phyloP scores from a whole-genome alignment of 2,329 filamentous ascomycete species.

The Davidsoniella eucalypti region DNA sequence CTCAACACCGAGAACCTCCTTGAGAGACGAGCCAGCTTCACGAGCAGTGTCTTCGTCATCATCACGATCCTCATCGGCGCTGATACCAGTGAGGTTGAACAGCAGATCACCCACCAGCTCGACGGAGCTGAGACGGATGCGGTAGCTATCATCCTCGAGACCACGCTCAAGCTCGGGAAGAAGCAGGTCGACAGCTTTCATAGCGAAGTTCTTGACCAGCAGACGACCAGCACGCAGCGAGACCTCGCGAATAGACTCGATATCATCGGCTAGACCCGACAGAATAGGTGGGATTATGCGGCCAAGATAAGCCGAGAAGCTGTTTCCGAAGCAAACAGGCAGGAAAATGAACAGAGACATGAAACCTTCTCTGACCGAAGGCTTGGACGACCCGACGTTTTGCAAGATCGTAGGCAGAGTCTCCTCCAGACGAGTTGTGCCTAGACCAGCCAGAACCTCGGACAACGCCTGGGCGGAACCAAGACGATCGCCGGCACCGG shows the following conservation, averaged over 20 bases:
- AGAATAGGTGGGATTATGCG: slow-evolving; percentile 93
- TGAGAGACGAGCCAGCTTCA: slow-evolving; percentile 81
- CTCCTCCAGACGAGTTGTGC: slow-evolving; percentile 83
- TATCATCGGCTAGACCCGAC: slow-evolving; percentile 81
- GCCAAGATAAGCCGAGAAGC: slow-evolving; percentile 87
- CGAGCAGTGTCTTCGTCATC: slow-evolving; percentile 61
- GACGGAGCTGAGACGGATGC: slow-evolving; percentile 94
- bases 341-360: slow-evolving; percentile 99
- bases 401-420: slow-evolving; percentile 91
- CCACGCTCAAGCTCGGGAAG: slow-evolving; percentile 90
- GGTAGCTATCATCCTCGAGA: slow-evolving; percentile 91
- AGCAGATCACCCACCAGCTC: slow-evolving; percentile 91
- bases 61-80: slow-evolving; percentile 51
- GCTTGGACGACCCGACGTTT: slow-evolving; percentile 81
- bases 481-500: slow-evolving; percentile 85
- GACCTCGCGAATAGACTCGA: slow-evolving; percentile 95
- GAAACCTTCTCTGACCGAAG: slow-evolving; percentile 88
- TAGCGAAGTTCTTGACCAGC: slow-evolving; percentile 95
- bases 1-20: slow-evolving; percentile 87
- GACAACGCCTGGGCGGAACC: slow-evolving; percentile 92
- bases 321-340: slow-evolving; percentile 97
- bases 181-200: slow-evolving; percentile 82
- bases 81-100: slow-evolving; percentile 95
- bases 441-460: slow-evolving; percentile 88
- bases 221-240: slow-evolving; percentile 83